Evolutionary conservation across 2,329 filamentous ascomycete species (phyloP).

Genomic region (Ophiostoma piceae): DNA sequence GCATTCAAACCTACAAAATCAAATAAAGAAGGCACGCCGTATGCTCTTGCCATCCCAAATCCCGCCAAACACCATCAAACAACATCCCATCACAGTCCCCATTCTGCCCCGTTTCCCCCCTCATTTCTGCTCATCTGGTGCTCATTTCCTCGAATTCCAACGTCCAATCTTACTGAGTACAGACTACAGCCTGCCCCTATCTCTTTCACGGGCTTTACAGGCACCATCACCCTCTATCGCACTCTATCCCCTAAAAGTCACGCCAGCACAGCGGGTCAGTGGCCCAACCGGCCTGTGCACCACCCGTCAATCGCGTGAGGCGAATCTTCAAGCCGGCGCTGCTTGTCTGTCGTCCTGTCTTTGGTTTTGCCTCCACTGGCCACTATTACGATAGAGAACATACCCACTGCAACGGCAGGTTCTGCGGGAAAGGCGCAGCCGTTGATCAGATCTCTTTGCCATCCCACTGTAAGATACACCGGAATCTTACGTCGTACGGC

Average conservation of each 20-base stretch:
- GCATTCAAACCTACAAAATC: neutral
- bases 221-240: neutral
- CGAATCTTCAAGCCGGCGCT: neutral
- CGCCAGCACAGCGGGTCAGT: slow-evolving; percentile 19
- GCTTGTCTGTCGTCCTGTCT: neutral
- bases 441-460: neutral
- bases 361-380: neutral
- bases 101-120: neutral
- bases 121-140: neutral
- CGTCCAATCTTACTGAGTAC: slow-evolving; percentile 15
- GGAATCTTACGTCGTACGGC: neutral
- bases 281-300: slow-evolving; percentile 18
- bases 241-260: slow-evolving; percentile 20
- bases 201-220: neutral
- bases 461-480: slow-evolving; percentile 3
- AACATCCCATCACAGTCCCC: neutral
- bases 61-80: slow-evolving; percentile 4
- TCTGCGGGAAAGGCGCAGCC: neutral
- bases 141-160: slow-evolving; percentile 9
- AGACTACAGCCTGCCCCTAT: slow-evolving; percentile 1
- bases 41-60: slow-evolving; percentile 2
- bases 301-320: slow-evolving; percentile 18
- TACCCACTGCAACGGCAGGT: slow-evolving; percentile 15
- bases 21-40: neutral
- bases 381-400: neutral